Conservation (phyloP, 805 yeast genomes). For the Spathaspora arborariae region DNA sequence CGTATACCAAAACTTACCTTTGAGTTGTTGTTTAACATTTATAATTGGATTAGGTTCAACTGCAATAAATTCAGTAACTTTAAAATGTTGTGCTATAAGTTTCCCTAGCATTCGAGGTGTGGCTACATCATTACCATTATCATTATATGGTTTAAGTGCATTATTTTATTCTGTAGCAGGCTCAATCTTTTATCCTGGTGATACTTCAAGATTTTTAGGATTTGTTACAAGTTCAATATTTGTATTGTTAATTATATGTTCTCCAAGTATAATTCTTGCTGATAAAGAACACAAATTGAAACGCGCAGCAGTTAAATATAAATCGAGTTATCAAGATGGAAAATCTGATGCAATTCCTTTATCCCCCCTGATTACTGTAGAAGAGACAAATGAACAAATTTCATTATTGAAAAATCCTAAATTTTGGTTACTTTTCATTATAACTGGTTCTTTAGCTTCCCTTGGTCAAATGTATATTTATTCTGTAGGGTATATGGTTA, state of each 20-base stretch:
- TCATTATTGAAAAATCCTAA: conserved; percentile 18
- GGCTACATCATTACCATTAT: conserved; percentile 72
- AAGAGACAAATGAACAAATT: conserved; percentile 12
- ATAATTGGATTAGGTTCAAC: conserved; percentile 70
- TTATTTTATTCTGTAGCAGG: conserved; percentile 59
- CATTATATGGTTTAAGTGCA: conserved; percentile 74
- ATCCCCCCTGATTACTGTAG: not conserved
- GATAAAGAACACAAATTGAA: conserved; percentile 29
- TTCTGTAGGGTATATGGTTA: conserved; percentile 43
- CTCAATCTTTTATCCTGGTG: conserved; percentile 49
- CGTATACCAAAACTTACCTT: conserved; percentile 31
- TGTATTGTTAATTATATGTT: conserved; percentile 38
- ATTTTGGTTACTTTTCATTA: conserved; percentile 37
- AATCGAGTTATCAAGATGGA: conserved; percentile 1
- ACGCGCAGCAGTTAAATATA: not conserved
- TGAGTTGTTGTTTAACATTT: conserved; percentile 46
- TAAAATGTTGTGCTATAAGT: conserved; percentile 69
- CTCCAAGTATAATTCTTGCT: conserved; percentile 43
- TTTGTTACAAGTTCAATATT: conserved; percentile 42
- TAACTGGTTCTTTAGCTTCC: conserved; percentile 39
- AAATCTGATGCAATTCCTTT: conserved; percentile 2
- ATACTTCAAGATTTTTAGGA: conserved; percentile 52
- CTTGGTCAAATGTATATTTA: conserved; percentile 47
- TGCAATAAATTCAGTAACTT: conserved; percentile 56
- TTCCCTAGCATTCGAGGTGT: conserved; percentile 68